Percentiles rank a stretch among this genome's conserved stretches.
phyloP scores from a whole-genome alignment of 352 stramenopile species.

The Globisporangium acanthophoron region DNA sequence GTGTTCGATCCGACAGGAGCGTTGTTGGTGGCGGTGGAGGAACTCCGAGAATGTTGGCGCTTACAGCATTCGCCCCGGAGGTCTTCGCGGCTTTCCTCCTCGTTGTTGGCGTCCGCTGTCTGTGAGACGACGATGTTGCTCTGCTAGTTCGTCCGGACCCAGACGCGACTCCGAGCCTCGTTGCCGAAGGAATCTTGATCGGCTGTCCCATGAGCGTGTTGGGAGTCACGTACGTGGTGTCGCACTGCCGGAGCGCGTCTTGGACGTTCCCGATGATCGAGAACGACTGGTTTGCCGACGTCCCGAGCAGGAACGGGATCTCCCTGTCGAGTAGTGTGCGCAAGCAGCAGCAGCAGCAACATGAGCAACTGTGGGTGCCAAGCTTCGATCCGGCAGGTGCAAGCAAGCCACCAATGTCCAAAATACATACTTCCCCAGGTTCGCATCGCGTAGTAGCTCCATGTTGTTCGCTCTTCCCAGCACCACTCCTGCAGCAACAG shows the following conservation, averaged over 20 bases:
- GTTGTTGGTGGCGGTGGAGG: slow-evolving; percentile 6
- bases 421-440: slow-evolving; percentile 50
- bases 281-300: slow-evolving; percentile 50
- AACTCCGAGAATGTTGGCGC: slow-evolving; percentile 14
- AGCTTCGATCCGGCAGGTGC: not conserved
- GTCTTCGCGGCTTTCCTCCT: not conserved
- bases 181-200: slow-evolving; percentile 7
- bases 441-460: slow-evolving; percentile 52
- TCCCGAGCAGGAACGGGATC: slow-evolving; percentile 63
- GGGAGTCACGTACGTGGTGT: slow-evolving; percentile 45
- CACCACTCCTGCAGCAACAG: not conserved
- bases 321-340: slow-evolving; percentile 21
- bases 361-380: not conserved
- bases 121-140: not conserved
- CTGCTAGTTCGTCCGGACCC: not conserved
- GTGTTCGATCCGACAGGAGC: slow-evolving; percentile 10
- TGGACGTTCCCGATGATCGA: slow-evolving; percentile 70
- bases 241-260: slow-evolving; percentile 63
- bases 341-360: not conserved
- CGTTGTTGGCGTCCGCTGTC: not conserved
- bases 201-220: slow-evolving; percentile 8
- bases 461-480: slow-evolving; percentile 38
- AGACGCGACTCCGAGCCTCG: not conserved
- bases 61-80: not conserved
- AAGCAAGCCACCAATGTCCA: not conserved